Base-by-base conservation (phyloP, 2,329 filamentous ascomycete species). In the Colletotrichum filicis region DNA sequence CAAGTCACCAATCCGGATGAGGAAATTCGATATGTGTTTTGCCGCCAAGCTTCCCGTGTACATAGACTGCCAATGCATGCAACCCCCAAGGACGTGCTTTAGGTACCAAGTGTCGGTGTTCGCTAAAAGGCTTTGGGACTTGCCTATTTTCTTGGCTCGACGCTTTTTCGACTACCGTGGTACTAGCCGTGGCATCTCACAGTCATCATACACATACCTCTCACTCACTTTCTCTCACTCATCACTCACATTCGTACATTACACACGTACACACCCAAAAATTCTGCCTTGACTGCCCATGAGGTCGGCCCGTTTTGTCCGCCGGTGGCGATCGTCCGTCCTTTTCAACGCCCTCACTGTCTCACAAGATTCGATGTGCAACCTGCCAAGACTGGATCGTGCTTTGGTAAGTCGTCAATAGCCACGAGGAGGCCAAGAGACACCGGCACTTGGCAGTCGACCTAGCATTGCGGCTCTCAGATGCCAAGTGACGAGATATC, bases 401-500 rank as follows among this genome's bases (percentile, higher is more conserved):
- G 56, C 19, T 46, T 35, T 53, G 55, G 30, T 37, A 11, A 32
- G 19, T 60, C 37, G 35, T 56, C 53, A 28, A 61, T 12, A 28
- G 22, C 60, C 55, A 65, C 60, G 60, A 64, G 53, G 32, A 52
- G 60, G 55, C 66, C 58, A 70, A 58, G 59, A 7, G 11, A 30
- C 8, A 37, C 8, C 16, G 5, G 26, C 16, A 53, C 59, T 70
- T 69, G 70, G 70, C 66, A 52, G 14, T 30, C 26, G 26, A 24
- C 70, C 65, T 65, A 52, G 66, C 70, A 61, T 66, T 70, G 70
- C 66, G 70, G 60, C 70, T 73, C 60, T 56, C 24, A 28, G n/a
- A 35, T 56, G 55, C 60, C 66, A 60, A 69, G 56, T n/a, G n/a
- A 57, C n/a, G 28, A 30, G 11, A 59, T 8, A 12, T 28, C n/a